Evolutionary conservation across 768 basidiomycete species (phyloP), one percentile per base, ranked within the genome.

Genomic region (Mycena floridula): DNA sequence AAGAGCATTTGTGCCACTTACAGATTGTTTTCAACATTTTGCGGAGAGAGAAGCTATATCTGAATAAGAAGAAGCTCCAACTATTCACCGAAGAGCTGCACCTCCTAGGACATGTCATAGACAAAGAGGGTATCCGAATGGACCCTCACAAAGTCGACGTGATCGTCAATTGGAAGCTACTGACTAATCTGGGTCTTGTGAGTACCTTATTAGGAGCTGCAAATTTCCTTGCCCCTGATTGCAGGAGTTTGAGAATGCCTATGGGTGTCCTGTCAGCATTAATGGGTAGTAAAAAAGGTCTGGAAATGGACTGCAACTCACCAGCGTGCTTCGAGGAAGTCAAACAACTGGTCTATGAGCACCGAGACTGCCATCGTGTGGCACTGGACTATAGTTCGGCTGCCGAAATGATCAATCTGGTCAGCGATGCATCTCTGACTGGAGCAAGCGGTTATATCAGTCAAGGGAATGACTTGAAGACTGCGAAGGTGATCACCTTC

Each of bases 131-230:
- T 0, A 46, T 68, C 12, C 6, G 27, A 0, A 70, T 71, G 65
- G 62, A 68, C 28, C 56, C 58, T 0, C 22, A 40, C 0, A 72
- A 72, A 45, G 51, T 70, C 0, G 59, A 67, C 28, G 24, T 47
- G 0, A 55, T 69, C 0, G 3, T 54, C 2, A 56, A 57, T 23
- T 60, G 57, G 59, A 56, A 56, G 25, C 50, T 45, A 12, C 59
- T 54, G 0, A 59, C 51, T 2, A 58, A 49, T 30, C 53, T 54
- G 13, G 60, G 60, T 28, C 41, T 59, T 16, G 48, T 65, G 15
- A 49, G 49, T 3, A 54, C 59, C 2, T 65, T 68, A 44, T 45
- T 66, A 0, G 64, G 66, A 18, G 50, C 59, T 5, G 64, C 64
- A 5, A 56, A 61, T 0, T 68, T 60, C 44, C 47, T 62, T 1